Conservation (phyloP, 345 rosid species). For the Viola odorata region DNA sequence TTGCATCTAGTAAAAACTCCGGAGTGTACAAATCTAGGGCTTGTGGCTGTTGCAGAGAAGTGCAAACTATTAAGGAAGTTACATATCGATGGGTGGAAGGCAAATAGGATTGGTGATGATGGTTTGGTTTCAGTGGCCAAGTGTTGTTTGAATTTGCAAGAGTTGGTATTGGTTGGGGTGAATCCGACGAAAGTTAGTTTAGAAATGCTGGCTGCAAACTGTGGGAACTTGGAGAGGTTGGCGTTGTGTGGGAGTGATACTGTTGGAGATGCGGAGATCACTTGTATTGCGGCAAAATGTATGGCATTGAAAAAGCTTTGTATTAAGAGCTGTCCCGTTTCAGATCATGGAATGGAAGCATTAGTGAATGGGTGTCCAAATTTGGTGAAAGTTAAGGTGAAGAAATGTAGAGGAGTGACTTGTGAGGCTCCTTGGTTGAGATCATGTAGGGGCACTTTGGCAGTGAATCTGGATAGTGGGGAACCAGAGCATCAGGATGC, state of each 20-base stretch:
- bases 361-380: constrained; percentile 69
- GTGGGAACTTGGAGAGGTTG: constrained; percentile 57
- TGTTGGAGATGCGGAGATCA: constrained; percentile 59
- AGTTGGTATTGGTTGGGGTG: constrained; percentile 66
- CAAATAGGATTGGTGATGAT: constrained; percentile 59
- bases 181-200: constrained; percentile 55
- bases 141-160: constrained; percentile 58
- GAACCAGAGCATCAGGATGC: constrained; percentile 47
- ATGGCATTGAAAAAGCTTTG: constrained; percentile 70
- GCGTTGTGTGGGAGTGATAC: constrained; percentile 75
- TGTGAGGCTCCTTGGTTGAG: constrained; percentile 44
- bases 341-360: constrained; percentile 65
- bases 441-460: constrained; percentile 39
- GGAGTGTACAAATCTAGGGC: constrained; percentile 56
- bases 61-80: constrained; percentile 68
- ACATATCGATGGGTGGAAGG: constrained; percentile 75
- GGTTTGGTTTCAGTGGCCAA: constrained; percentile 54
- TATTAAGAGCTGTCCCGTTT: constrained; percentile 59
- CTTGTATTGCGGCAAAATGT: constrained; percentile 64
- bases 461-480: constrained; percentile 53
- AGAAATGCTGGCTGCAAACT: constrained; percentile 52
- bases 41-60: constrained; percentile 42
- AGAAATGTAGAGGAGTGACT: constrained; percentile 75
- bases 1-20: constrained; percentile 70
- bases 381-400: constrained; percentile 73